Evolutionary conservation across 345 rosid species (phyloP).

Genomic region (Bretschneidera sinensis): DNA sequence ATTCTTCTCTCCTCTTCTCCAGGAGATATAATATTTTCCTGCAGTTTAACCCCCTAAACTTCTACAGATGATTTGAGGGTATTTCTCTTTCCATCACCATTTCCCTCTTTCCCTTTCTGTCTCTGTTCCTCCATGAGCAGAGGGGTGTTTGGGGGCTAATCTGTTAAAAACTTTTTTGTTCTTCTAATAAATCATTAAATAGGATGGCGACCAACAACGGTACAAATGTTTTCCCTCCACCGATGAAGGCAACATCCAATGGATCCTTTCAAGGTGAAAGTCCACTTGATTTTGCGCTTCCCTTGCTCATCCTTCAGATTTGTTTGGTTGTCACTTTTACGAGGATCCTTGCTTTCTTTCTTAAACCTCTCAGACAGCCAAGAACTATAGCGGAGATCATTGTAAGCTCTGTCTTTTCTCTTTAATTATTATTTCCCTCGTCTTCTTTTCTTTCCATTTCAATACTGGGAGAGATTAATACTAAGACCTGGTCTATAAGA

Average conservation of each 20-base stretch:
- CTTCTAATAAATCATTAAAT: not conserved
- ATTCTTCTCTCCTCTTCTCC: no score
- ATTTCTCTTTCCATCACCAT: no score
- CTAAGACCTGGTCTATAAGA: no score
- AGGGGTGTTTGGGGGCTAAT: no score
- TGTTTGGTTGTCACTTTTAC: constrained; percentile 57
- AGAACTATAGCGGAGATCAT: constrained; percentile 80
- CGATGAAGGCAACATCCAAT: constrained; percentile 75
- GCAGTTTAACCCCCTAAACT: no score
- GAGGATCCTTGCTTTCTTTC: constrained; percentile 47
- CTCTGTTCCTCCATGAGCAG: no score
- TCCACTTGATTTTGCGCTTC: constrained; percentile 76
- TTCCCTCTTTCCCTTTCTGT: no score
- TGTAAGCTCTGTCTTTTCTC: constrained; percentile 28
- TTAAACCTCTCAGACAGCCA: constrained; percentile 67
- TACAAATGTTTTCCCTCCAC: constrained; percentile 23
- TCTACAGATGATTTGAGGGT: no score
- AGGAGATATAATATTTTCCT: no score
- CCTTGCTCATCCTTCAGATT: constrained; percentile 66
- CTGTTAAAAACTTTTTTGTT: no score
- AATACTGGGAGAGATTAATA: no score
- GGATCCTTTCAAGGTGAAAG: constrained; percentile 69
- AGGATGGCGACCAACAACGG: constrained; percentile 8
- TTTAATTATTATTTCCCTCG: not conserved
- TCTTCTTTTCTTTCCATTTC: not conserved